These are phyloP conservation scores for Solanum dulcamara DNA, from an alignment of 257 asterid genomes.

Conservation along the genomic window DNA sequence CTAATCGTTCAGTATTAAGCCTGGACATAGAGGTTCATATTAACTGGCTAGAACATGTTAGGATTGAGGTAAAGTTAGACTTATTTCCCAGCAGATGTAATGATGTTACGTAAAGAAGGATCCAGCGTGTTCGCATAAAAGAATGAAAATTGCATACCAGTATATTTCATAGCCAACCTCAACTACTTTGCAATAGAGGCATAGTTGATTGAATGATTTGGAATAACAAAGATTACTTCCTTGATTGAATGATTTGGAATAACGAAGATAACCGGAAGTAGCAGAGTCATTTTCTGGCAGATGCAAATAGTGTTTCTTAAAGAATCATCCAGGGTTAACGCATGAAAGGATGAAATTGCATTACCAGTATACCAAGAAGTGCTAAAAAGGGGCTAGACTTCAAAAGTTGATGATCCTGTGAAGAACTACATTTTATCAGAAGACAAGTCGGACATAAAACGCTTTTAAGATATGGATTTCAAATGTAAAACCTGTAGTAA, in stretches of 20 bases:
- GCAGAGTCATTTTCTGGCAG: neutral
- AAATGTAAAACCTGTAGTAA: slow-evolving; percentile 49
- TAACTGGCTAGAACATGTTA: neutral
- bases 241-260: neutral
- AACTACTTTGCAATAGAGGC: neutral
- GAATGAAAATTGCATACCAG: neutral
- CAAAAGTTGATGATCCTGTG: slow-evolving; percentile 63
- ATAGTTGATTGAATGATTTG: neutral
- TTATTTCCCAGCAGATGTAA: neutral
- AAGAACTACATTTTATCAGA: neutral
- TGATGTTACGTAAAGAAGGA: neutral
- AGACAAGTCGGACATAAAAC: neutral
- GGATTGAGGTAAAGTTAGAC: neutral
- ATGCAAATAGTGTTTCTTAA: neutral
- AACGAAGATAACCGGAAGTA: neutral
- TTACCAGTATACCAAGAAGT: slow-evolving; percentile 72
- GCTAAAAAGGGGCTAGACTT: slow-evolving; percentile 56
- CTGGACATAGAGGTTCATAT: neutral
- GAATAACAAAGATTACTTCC: neutral
- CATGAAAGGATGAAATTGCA: neutral
- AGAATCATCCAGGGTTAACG: neutral
- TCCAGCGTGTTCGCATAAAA: neutral
- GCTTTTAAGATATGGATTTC: neutral
- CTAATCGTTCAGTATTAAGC: neutral
- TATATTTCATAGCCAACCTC: neutral